Percentiles rank a stretch among this genome's conserved stretches.
phyloP scores from a whole-genome alignment of 1,284 basidiomycete genomes.

The Leccinum angustisporum region DNA sequence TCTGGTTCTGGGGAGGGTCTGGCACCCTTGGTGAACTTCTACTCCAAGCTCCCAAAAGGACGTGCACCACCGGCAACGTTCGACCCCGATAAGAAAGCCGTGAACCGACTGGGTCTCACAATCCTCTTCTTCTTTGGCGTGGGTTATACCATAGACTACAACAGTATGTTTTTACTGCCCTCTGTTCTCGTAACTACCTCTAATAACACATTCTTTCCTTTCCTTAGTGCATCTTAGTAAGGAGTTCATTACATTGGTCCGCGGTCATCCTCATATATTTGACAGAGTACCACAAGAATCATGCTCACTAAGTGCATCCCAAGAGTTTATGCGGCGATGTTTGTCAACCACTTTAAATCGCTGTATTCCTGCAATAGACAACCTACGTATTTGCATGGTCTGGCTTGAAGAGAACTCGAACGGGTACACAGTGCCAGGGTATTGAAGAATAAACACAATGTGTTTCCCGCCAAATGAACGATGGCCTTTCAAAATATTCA shows the following conservation, averaged over 20 bases:
- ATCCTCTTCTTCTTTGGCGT: constrained; percentile 79
- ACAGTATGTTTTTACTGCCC: constrained; percentile 62
- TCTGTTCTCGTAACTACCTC: background rate
- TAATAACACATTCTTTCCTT: constrained; percentile 3
- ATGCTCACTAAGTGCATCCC: constrained; percentile 55
- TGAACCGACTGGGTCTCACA: constrained; percentile 67
- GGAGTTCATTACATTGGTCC: constrained; percentile 31
- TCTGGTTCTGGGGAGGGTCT: constrained; percentile 81
- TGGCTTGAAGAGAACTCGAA: background rate
- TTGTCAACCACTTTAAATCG: constrained; percentile 15
- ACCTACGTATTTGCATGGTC: constrained; percentile 1
- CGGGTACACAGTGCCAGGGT: background rate
- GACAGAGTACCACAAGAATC: constrained; percentile 86
- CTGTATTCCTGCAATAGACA: constrained; percentile 30
- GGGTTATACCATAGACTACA: constrained; percentile 89
- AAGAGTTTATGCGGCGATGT: background rate
- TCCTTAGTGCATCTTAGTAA: constrained; percentile 75
- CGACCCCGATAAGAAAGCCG: constrained; percentile 86
- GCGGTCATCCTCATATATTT: constrained; percentile 23
- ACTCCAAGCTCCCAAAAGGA: constrained; percentile 89
- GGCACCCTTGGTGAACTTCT: constrained; percentile 86
- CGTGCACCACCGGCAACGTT: constrained; percentile 60
- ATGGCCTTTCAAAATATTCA: background rate
- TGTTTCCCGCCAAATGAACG: constrained; percentile 3
- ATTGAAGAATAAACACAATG: background rate